Evolutionary conservation across 352 stramenopile species (phyloP), one percentile per base, ranked within the genome.

Genomic region (Halophytophthora polymorphica): DNA sequence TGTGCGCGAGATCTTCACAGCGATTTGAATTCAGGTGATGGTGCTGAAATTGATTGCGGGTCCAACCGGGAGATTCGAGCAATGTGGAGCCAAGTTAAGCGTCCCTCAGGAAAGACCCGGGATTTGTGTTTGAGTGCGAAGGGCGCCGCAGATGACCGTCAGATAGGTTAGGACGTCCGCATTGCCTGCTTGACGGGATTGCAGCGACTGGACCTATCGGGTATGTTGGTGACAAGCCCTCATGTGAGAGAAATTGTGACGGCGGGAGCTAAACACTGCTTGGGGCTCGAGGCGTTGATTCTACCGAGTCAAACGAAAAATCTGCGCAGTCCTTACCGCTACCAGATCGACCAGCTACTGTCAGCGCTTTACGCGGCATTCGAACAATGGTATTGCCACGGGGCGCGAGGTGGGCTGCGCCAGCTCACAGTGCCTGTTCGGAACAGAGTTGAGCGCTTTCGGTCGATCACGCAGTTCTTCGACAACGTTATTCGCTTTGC

Each of bases 401-500:
- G 62, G 2, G 45, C 38, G 10, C 22, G 23, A 6, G 61, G 61
- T 28, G 61, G 65, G 0, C 38, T 75, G 13, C 55, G 66, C 2
- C 66, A 59, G 25, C 25, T 75, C 6, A 64, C 39, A 4, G 34
- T 67, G 14, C 45, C 58, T 1, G 57, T 35, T 11, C 46, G 55
- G 8, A 46, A 37, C 17, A 48, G 28, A n/a, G 33, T 36, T 6
- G 15, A 61, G 4, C 21, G 14, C n/a, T 39, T 60, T 13, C 39
- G 23, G 14, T 34, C 39, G 3, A 60, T 25, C 34, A 50, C 52
- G 4, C 49, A 65, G 35, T 73, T 63, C 48, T 56, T 73, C 7
- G 53, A 64, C 6, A 59, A 62, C 28, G 64, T 71, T 35, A 48
- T 56, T 5, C 19, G 49, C 14, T 58, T 42, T n/a, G 65, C 56